These are phyloP conservation scores for Gossypium trilobum DNA, from an alignment of 441 rosid species.

Conservation along the genomic window DNA sequence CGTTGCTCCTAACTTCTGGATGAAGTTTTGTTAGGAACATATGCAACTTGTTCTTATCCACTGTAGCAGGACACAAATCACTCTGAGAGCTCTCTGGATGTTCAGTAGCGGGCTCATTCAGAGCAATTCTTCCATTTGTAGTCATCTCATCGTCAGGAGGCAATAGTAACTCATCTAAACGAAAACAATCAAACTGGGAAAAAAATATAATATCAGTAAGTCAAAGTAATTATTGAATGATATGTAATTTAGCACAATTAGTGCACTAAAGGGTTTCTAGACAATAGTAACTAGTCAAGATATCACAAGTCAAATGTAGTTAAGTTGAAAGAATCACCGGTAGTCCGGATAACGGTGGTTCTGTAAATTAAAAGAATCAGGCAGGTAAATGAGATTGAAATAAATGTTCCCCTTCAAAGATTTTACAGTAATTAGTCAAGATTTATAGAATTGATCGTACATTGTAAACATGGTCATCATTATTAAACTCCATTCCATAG, in stretches of 20 bases:
- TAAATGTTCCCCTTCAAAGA: background rate
- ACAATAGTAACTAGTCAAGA: background rate
- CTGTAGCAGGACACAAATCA: too few relatives aligned
- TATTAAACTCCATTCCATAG: background rate
- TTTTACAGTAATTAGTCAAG: background rate
- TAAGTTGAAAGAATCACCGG: background rate
- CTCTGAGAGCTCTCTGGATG: background rate
- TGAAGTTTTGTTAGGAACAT: background rate
- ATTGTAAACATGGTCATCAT: background rate
- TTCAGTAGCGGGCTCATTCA: background rate
- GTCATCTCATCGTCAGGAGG: background rate
- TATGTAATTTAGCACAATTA: background rate
- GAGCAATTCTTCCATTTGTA: background rate
- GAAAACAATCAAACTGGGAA: background rate
- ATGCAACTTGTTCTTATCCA: background rate
- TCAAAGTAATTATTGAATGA: background rate
- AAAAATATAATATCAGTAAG: background rate
- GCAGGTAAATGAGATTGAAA: background rate
- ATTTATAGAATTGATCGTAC: background rate
- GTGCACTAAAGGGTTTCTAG: background rate
- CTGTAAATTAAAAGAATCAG: background rate
- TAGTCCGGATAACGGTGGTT: too few relatives aligned
- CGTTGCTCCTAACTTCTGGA: background rate
- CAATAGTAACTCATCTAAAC: background rate
- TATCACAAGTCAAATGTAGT: background rate